These are phyloP conservation scores for Inosperma sp. DNA, from an alignment of 768 basidiomycete genomes.

Conservation along the genomic window DNA sequence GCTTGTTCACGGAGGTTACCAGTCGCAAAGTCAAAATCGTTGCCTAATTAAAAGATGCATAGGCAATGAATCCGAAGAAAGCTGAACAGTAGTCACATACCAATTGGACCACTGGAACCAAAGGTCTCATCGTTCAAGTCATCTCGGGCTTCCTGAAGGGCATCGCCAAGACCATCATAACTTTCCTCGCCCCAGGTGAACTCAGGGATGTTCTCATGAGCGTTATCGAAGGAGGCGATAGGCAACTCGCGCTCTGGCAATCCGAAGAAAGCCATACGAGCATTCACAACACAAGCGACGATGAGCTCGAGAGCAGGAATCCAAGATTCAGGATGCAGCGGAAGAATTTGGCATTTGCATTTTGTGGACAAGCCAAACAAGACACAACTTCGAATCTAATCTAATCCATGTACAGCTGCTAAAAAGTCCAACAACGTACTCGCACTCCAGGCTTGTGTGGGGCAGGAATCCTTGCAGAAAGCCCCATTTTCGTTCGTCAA, in stretches of 20 bases:
- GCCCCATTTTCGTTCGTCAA: slow-evolving; percentile 81
- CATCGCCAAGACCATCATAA: slow-evolving; percentile 86
- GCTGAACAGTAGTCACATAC: slow-evolving; percentile 53
- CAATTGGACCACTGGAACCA: slow-evolving; percentile 63
- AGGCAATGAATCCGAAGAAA: background rate
- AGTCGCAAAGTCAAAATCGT: slow-evolving; percentile 85
- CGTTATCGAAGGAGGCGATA: slow-evolving; percentile 49
- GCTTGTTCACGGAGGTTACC: slow-evolving; percentile 30
- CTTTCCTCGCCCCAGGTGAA: slow-evolving; percentile 91
- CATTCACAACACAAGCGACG: slow-evolving; percentile 29
- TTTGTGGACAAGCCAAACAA: slow-evolving; percentile 20
- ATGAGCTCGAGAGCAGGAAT: slow-evolving; percentile 14
- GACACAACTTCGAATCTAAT: slow-evolving; percentile 23
- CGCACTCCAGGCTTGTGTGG: slow-evolving; percentile 95
- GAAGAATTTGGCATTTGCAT: too few relatives aligned
- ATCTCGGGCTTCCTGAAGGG: slow-evolving; percentile 84
- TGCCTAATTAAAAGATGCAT: slow-evolving; percentile 46
- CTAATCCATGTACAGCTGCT: slow-evolving; percentile 57
- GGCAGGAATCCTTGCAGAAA: slow-evolving; percentile 84
- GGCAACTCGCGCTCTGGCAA: slow-evolving; percentile 66
- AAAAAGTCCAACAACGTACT: slow-evolving; percentile 90
- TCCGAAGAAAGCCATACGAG: slow-evolving; percentile 79
- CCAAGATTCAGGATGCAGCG: too few relatives aligned
- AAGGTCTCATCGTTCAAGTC: slow-evolving; percentile 98
- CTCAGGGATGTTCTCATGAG: slow-evolving; percentile 79